These are phyloP conservation scores for Colletotrichum lentis DNA, from an alignment of 2,329 filamentous ascomycete genomes.

Conservation along the genomic window DNA sequence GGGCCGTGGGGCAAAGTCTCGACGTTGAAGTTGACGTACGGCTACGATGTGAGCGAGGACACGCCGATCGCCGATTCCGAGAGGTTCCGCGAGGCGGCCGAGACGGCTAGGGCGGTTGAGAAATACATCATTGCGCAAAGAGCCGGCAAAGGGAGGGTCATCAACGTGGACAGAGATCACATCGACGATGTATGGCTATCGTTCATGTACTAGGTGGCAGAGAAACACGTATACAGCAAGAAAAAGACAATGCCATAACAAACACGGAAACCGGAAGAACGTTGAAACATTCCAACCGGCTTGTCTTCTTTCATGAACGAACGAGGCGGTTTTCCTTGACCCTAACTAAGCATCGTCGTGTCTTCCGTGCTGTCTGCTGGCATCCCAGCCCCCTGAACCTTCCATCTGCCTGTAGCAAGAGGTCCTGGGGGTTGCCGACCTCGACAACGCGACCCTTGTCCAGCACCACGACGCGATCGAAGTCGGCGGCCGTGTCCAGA, in stretches of 20 bases:
- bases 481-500: constrained; percentile 55
- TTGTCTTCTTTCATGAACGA: no score
- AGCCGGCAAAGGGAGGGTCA: constrained; percentile 58
- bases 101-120: constrained; percentile 55
- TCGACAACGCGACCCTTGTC: constrained; percentile 37
- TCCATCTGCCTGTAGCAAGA: constrained; percentile 23
- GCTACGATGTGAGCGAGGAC: constrained; percentile 51
- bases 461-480: constrained; percentile 36
- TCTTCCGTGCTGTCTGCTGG: constrained; percentile 9
- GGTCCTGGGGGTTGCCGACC: constrained; percentile 22
- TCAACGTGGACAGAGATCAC: constrained; percentile 57
- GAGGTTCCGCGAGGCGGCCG: constrained; percentile 48
- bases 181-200: constrained; percentile 2
- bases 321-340: background rate
- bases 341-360: constrained; percentile 1
- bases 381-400: constrained; percentile 30
- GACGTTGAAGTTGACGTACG: constrained; percentile 55
- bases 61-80: constrained; percentile 46
- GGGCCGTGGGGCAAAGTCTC: constrained; percentile 63
- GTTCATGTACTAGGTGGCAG: constrained; percentile 3
- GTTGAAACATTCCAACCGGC: no score
- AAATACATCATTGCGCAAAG: constrained; percentile 57
- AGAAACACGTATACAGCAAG: background rate
- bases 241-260: background rate
- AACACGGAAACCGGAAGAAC: background rate